phyloP scores from a whole-genome alignment of 257 asterid genomes.

The Vinca minor region DNA sequence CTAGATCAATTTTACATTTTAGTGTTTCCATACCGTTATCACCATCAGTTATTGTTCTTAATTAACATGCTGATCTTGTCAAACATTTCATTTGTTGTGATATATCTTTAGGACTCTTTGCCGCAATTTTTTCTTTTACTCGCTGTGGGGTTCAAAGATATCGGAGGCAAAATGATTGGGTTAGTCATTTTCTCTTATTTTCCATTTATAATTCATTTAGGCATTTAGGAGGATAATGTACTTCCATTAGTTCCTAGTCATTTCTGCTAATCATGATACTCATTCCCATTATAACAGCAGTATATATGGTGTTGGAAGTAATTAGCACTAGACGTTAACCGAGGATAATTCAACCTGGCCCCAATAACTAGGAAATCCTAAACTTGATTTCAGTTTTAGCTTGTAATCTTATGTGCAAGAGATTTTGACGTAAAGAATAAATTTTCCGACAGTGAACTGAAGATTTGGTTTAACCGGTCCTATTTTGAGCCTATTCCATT shows the following conservation, averaged over 20 bases:
- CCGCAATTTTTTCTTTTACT: slow-evolving; percentile 66
- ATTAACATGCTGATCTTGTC: background rate
- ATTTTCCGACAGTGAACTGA: background rate
- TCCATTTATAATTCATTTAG: background rate
- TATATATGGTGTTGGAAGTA: background rate
- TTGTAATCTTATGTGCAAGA: background rate
- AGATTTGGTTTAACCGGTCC: background rate
- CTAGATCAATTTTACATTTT: background rate
- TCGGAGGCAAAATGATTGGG: slow-evolving; percentile 77
- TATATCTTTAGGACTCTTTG: slow-evolving; percentile 50
- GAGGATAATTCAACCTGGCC: background rate
- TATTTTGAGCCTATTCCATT: background rate
- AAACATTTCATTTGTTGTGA: background rate
- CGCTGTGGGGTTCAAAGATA: slow-evolving; percentile 76
- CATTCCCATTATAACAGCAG: background rate
- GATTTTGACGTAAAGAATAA: background rate
- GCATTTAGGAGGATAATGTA: background rate
- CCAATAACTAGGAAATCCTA: background rate
- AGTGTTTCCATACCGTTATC: background rate
- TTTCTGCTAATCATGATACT: background rate
- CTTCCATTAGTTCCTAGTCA: background rate
- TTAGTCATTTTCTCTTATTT: slow-evolving; percentile 28
- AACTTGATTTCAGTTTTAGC: background rate
- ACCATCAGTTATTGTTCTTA: background rate
- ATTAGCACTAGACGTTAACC: background rate